Conservation (phyloP, 345 rosid species). For the Murraya koenigii region DNA sequence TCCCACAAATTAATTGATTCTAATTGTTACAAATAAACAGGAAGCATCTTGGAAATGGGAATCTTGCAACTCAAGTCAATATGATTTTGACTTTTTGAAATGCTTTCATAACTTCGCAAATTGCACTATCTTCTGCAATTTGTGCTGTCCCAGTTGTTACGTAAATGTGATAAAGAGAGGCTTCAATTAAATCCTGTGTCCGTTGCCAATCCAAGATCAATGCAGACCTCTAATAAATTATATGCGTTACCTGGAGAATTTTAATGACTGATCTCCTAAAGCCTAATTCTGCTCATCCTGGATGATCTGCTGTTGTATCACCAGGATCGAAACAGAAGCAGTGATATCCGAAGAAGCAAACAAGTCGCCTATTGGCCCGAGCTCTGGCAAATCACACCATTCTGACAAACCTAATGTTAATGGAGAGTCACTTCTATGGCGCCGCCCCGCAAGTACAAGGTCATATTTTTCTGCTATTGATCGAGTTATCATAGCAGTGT, state of each 20-base stretch:
- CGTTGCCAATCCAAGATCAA: background rate
- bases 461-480: constrained; percentile 6
- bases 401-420: constrained; percentile 19
- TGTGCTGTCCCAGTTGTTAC: background rate
- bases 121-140: background rate
- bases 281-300: background rate
- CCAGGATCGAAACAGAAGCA: constrained; percentile 13
- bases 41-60: background rate
- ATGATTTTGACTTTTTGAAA: background rate
- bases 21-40: background rate
- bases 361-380: constrained; percentile 26
- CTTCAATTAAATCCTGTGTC: background rate
- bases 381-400: constrained; percentile 29
- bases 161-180: background rate
- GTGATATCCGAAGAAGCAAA: constrained; percentile 21
- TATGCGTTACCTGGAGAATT: background rate
- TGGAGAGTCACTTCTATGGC: constrained; percentile 7
- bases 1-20: background rate
- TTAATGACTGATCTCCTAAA: background rate
- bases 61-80: background rate
- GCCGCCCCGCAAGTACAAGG: constrained; percentile 24
- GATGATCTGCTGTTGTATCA: constrained; percentile 27
- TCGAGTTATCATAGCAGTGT: constrained; percentile 13
- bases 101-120: background rate
- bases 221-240: background rate